Base-by-base conservation (phyloP, 345 rosid genomes). In the Kernera saxatilis region DNA sequence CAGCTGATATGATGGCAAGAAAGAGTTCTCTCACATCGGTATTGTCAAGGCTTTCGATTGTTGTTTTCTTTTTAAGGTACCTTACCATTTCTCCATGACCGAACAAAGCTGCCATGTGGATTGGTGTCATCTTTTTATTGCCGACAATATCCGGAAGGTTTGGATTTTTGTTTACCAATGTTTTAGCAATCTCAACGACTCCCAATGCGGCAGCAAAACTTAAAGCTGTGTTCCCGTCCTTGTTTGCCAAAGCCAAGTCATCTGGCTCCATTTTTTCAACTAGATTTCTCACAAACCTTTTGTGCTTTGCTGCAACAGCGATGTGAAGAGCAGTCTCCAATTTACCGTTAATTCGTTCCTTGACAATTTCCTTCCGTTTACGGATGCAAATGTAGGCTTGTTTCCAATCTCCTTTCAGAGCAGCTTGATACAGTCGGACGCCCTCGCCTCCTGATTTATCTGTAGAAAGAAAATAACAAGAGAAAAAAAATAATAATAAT, bases 321-420 rank as follows among this genome's bases (percentile, higher is more conserved):
- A 81, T 68, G 78, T 81, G 84, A 64, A 81, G 80, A 37, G 56
- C 78, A 23, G 74, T 81, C 41, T 78, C 84, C 9, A 0, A 43
- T 15, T 7, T 17, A 15, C 22, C 17, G 3, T 8, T 43, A 6
- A 43, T 43, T 5, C 0, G 5, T 0, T 3, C 66, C 43, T 41
- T 19, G 39, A 27, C 73, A 11, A 81, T 78, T 15, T 43, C 45
- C 0, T 76, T 78, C 10, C 10, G 29, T 26, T 26, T 26, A 26
- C 4, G 3, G 3, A 26, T 26, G 0, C 29, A 2, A 26, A 5
- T 26, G 2, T 26, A 1, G 29, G 29, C 29, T 26, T 2, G 4
- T 26, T 26, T 37, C 41, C 41, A 37, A n/a, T 37, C 41, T 37
- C 41, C 41, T 37, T 37, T 37, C n/a, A 37, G n/a, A 37, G 41